These are phyloP conservation scores for Ceratocystis alfenasii DNA, from an alignment of 2,329 filamentous ascomycete genomes.

Conservation along the genomic window DNA sequence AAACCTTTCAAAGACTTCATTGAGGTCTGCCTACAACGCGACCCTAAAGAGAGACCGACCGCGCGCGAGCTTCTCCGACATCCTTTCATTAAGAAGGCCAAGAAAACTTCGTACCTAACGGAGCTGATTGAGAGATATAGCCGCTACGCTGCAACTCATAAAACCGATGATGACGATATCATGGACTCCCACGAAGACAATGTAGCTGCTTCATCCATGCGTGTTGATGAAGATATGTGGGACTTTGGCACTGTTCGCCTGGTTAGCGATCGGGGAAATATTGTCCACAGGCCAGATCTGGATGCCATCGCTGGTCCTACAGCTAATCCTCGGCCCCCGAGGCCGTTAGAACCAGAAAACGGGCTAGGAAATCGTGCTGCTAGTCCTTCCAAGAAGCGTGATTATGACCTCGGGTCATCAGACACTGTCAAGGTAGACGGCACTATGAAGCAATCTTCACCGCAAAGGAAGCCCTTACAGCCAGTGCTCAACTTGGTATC, in stretches of 20 bases:
- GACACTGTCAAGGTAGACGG: conserved; percentile 46
- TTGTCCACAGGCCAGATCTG: conserved; percentile 44
- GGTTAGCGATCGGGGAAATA: conserved; percentile 51
- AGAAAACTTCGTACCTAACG: conserved; percentile 91
- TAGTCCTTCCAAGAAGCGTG: conserved; percentile 42
- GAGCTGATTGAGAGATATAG: conserved; percentile 87
- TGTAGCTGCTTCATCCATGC: conserved; percentile 39
- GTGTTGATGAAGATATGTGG: conserved; percentile 76
- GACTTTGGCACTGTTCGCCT: conserved; percentile 94
- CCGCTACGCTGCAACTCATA: conserved; percentile 73
- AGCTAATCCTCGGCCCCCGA: conserved; percentile 58
- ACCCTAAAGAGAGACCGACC: conserved; percentile 77
- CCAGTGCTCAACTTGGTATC: conserved; percentile 21
- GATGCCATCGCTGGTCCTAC: conserved; percentile 69
- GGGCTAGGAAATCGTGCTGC: conserved; percentile 34
- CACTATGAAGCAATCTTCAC: conserved; percentile 46
- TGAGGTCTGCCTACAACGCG: conserved; percentile 71
- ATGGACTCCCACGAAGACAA: conserved; percentile 45
- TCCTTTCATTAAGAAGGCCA: conserved; percentile 79
- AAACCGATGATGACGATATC: conserved; percentile 50
- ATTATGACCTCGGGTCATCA: conserved; percentile 33
- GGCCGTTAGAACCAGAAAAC: conserved; percentile 35
- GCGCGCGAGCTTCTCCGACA: conserved; percentile 81
- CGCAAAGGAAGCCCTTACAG: conserved; percentile 45
- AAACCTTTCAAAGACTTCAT: conserved; percentile 77